Evolutionary conservation across 2,329 filamentous ascomycete species (phyloP), one percentile per base, ranked within the genome.

Genomic region (Lachnellula occidentalis): DNA sequence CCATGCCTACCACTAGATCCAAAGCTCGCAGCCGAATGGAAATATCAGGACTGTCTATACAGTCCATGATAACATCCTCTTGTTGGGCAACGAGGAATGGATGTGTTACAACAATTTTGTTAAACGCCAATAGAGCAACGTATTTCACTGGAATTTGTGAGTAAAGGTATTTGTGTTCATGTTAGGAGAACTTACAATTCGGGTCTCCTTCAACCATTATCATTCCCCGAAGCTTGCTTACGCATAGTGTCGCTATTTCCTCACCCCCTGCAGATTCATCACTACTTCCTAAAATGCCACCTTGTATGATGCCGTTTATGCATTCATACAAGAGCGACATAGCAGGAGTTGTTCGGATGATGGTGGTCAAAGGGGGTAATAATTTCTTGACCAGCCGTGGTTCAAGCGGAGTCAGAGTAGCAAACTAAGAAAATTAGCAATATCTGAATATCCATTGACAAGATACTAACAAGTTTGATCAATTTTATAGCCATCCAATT

Each of bases 401-500:
- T 69, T 99, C 94, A 34, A 97, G 74, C 0, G 94, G 94, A 2
- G 92, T 97, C 58, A 99, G 75, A 1, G 90, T 95, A 43, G 94
- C 92, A 78, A 99, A 99, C 88, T 95, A 66, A 1, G 24, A 37
- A 42, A 21, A 46, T 54, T 46, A 50, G 52, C 34, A 41, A 19
- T 9, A 9, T n/a, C 5, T 27, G 14, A 12, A 43, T 22, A 37
- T 8, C 19, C 41, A 50, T n/a, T 21, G 12, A 34, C 24, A 9
- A 21, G 14, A 31, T 37, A 74, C 82, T 62, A 71, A 92, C 90
- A 59, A 99, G 80, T 73, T 99, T 99, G 70, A 99, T 97, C 59
- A 99, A 83, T 71, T 99, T 99, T 69, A 99, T 99, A 56, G 92
- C 92, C 92, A 99, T 97, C 94, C 94, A 99, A 72, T 99, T 99